Evolutionary conservation across 2,329 filamentous ascomycete genomes (phyloP).

Genomic region (Scytalidium sp.): DNA sequence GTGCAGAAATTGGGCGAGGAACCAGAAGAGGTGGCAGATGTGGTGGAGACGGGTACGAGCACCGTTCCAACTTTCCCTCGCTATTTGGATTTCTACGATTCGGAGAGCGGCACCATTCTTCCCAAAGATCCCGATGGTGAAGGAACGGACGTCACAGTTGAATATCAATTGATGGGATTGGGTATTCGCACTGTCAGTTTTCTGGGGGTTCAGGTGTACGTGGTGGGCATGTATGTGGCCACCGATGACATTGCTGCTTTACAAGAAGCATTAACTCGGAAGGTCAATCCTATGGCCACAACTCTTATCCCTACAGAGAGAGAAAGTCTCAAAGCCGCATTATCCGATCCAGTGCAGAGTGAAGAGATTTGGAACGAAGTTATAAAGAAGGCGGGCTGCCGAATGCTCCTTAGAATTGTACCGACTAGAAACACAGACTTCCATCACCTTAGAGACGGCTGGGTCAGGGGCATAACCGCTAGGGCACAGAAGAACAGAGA

Average conservation of each 20-base stretch:
- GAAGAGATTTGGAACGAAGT: slow-evolving; percentile 73
- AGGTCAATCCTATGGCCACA: slow-evolving; percentile 74
- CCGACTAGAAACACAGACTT: slow-evolving; percentile 96
- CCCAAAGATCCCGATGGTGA: slow-evolving; percentile 7
- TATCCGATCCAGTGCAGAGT: slow-evolving; percentile 68
- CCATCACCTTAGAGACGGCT: slow-evolving; percentile 85
- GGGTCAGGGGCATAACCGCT: slow-evolving; percentile 79
- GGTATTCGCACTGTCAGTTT: slow-evolving; percentile 90
- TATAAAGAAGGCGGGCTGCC: slow-evolving; percentile 62
- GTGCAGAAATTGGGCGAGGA: slow-evolving; percentile 26
- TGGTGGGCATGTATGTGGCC: slow-evolving; percentile 88
- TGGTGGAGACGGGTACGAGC: slow-evolving; percentile 26
- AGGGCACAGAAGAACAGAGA: slow-evolving; percentile 58
- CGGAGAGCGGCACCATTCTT: slow-evolving; percentile 9
- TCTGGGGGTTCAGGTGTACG: slow-evolving; percentile 86
- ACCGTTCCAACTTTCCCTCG: slow-evolving; percentile 27
- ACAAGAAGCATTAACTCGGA: slow-evolving; percentile 72
- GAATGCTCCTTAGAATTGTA: slow-evolving; percentile 78
- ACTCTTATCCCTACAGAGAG: slow-evolving; percentile 83
- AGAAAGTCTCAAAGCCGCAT: slow-evolving; percentile 62
- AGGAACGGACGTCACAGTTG: slow-evolving; percentile 35
- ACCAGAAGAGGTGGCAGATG: slow-evolving; percentile 35
- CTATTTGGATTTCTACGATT: slow-evolving; percentile 22
- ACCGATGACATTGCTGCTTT: slow-evolving; percentile 78
- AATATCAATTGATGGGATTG: slow-evolving; percentile 86